Base-by-base conservation (phyloP, 106 monocot genomes). In the Allium sativum region DNA sequence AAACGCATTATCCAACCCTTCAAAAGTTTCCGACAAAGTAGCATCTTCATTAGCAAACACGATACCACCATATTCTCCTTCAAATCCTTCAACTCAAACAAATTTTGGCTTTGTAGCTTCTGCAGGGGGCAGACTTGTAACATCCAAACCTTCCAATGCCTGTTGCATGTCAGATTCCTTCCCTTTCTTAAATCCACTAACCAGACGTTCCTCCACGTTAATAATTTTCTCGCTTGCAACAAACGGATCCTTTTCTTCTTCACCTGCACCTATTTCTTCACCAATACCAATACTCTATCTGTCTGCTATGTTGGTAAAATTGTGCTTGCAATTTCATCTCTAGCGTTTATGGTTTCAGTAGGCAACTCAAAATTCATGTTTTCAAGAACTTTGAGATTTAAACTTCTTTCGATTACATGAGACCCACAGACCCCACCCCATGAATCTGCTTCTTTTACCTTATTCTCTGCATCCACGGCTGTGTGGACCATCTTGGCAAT, bases 21-120 rank as follows among this genome's bases (percentile, higher is more conserved):
- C 96, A 42, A 96, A 96, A 1, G 96, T 72, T 50, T 91, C 87
- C 0, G 90, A 87, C 12, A 96, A 67, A 3, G 96, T 73, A 12
- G 84, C 75, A 65, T 96, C 95, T 70, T 96, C 96, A 9, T 78
- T 87, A 16, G 87, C 69, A 54, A 91, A 96, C 65, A 84, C 96
- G 58, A 96, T 85, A 17, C 96, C 96, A 18, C 96, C 91, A 43
- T 96, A 96, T 31, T 96, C 87, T 47, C 96, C 96, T 76, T 96
- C 96, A 55, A 96, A 96, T 12, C 96, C 96, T 63, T 90, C 91
- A 4, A 96, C 96, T 7, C 77, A 79, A 12, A 96, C 69, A 45
- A 87, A 84, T 7, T 87, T 91, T 8, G 96, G 83, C 48, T 96
- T 96, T 0, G 87, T 91, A 19, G 87, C 90, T 40, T 79, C 90